Evolutionary conservation across 2,329 filamentous ascomycete genomes (phyloP).

Genomic region (Colletotrichum falcatum): DNA sequence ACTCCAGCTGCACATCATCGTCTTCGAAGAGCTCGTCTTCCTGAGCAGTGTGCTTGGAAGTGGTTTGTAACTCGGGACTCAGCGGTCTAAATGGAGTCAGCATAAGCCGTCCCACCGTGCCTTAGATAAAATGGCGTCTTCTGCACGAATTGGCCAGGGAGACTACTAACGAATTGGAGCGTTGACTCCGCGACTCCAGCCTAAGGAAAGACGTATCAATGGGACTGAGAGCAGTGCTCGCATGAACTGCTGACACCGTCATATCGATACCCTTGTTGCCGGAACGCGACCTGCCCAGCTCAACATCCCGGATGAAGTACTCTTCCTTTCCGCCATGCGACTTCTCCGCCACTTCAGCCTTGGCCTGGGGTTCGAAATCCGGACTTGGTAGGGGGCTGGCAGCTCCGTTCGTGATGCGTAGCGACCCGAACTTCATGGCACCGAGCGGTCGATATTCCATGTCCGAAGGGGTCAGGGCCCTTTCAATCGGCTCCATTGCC

Average conservation of each 20-base stretch:
- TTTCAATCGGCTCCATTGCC: conserved; percentile 46
- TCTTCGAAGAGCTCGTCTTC: conserved; percentile 63
- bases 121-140: conserved; percentile 13
- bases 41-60: conserved; percentile 61
- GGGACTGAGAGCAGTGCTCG: conserved; percentile 22
- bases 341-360: background rate
- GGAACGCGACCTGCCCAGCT: background rate
- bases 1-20: conserved; percentile 50
- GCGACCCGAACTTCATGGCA: conserved; percentile 70
- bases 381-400: conserved; percentile 63
- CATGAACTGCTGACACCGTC: conserved; percentile 14
- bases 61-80: conserved; percentile 55
- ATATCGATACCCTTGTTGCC: conserved; percentile 7
- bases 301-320: background rate
- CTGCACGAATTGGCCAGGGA: conserved; percentile 24
- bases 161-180: conserved; percentile 30
- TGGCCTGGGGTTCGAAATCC: conserved; percentile 26
- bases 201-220: conserved; percentile 21
- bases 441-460: conserved; percentile 70
- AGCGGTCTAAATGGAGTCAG: conserved; percentile 47
- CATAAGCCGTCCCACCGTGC: conserved; percentile 49
- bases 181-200: background rate
- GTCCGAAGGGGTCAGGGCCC: conserved; percentile 64
- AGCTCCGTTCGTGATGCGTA: conserved; percentile 72
- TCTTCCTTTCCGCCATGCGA: background rate